Evolutionary conservation across 495 filamentous ascomycete species (phyloP), one percentile per base, ranked within the genome.

Genomic region (Penicillium tannophilum): DNA sequence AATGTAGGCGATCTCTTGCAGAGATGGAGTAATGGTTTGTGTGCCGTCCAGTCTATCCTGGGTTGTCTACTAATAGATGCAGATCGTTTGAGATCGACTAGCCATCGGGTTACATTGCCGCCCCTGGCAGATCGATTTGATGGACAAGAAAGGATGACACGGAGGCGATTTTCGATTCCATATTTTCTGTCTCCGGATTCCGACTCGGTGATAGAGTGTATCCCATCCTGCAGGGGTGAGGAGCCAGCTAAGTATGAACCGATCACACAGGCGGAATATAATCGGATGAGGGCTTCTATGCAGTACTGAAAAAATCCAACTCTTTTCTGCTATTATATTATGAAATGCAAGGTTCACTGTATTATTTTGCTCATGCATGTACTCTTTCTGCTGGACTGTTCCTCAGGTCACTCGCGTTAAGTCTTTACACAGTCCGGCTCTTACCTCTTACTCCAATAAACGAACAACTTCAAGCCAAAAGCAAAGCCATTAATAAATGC

Each of bases 1-100:
- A 87, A 86, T 50, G 71, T 86, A 6, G 84, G 83, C 11, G 84
- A 88, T 71, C 66, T 86, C 7, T 51, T 86, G 31, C 83, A 84
- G 78, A 78, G 78, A 59, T 86, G 85, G 84, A 85, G 80, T 52
- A 86, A 86, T 65, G 81, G 79, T 82, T 56, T 4, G 76, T 69
- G 4, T 26, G 6, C 6, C 16, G 24, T 50, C 30, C 9, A 16
- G 16, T 41, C 16, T 41, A 41, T 12, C 4, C 20, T 44, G 28
- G 10, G 11, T 9, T 47, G 16, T 17, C 6, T 35, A 23, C 62
- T 60, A 52, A 49, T 47, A 17, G 31, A 28, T 33, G 41, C 46
- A 79, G 83, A 85, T 61, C 71, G 73, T 39, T 66, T 85, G 19
- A 75, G 75, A 54, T 85, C 83, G 24, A 86, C 82, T 11, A 79